Evolutionary conservation across 371 early-diverging fungal genomes (phyloP), one percentile per base, ranked within the genome.

Genomic region (Circinella minor): DNA sequence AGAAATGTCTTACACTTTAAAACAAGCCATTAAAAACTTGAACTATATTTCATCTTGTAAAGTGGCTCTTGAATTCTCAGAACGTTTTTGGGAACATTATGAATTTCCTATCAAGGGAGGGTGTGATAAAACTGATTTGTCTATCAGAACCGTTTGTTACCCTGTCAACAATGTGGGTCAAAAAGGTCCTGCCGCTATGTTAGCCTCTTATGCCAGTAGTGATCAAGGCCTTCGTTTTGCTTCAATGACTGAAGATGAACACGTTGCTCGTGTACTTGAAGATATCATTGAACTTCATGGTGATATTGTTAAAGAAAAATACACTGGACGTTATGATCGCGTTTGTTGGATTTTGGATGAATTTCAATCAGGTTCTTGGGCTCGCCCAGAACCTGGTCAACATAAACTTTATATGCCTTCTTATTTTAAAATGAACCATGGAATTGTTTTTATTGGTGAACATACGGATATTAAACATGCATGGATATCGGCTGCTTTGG

Each of bases 1-100:
- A 66, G 68, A 77, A 20, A 68, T 77, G 18, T 65, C 72, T 18
- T 72, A 73, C 46, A 73, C 64, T 37, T 48, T 75, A 5, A 36
- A 39, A 8, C 54, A 62, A 37, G 78, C 78, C 34, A 77, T 77
- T 60, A n/a, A 70, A 9, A 68, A 73, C 10, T 55, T 77, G 13
- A 62, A 64, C 9, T 77, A 77, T 59, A 43, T 61, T 9, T 72
- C 72, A 60, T 66, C 75, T 7, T 74, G 73, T 59, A 77, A 77
- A 49, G 71, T 77, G 1, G 74, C 75, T 18, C 66, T 77, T 36
- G 73, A 74, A 43, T 6, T 77, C 75, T 62, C 70, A 73, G 67
- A 68, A n/a, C 75, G 78, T n/a, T 77, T 77, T 63, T 77, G 78
- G 78, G 78, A 77, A 43, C 65, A 77, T 5, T 69, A 67, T 34